A percentile compares a stretch with the other conserved stretches of the same genome.
Conservation (phyloP, 176 grass and related monocot genomes). For the Ampelocalamus luodianensis region DNA sequence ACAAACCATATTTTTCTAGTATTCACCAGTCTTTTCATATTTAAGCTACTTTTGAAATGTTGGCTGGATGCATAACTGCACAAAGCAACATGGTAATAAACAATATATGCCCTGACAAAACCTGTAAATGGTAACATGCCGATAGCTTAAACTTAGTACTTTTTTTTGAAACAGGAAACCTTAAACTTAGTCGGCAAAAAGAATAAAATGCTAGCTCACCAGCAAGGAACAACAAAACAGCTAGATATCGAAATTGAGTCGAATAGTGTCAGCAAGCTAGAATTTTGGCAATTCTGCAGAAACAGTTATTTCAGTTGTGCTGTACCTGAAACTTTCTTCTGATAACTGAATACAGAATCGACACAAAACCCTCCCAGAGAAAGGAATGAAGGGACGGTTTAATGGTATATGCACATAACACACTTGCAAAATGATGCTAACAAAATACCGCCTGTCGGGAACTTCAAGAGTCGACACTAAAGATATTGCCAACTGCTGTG, state of each 20-base stretch:
- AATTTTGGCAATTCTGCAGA: neutral
- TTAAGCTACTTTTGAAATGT: slow-evolving; percentile 4
- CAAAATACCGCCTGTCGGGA: neutral
- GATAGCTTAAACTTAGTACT: too few species aligned
- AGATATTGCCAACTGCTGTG: neutral
- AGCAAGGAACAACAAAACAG: neutral
- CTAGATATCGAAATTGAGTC: neutral
- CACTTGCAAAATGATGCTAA: neutral
- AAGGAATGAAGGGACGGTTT: neutral
- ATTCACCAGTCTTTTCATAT: neutral
- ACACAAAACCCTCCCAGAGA: neutral
- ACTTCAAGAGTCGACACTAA: neutral
- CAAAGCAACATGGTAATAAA: neutral
- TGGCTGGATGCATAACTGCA: neutral
- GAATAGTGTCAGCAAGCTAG: neutral
- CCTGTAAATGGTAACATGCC: neutral
- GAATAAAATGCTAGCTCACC: too few species aligned
- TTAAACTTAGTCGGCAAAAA: too few species aligned
- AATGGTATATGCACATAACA: neutral
- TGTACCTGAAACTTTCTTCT: neutral
- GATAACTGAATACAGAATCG: neutral
- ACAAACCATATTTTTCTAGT: neutral
- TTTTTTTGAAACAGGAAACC: too few species aligned
- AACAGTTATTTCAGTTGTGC: neutral
- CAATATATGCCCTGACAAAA: neutral